Base-by-base conservation (phyloP, 1,284 basidiomycete species). In the Papiliotrema laurentii region DNA sequence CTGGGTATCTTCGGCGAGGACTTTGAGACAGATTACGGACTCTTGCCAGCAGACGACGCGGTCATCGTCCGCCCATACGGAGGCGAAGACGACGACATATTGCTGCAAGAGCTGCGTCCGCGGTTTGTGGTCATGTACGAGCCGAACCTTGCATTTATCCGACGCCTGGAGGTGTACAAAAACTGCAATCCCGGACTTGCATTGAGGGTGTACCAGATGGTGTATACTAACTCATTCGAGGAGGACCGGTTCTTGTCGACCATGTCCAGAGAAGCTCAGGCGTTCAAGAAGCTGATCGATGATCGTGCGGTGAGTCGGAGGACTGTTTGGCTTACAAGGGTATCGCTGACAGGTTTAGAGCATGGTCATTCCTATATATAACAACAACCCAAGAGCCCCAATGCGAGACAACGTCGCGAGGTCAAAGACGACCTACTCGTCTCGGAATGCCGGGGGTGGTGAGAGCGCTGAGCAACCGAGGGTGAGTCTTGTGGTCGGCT, bases 91-190 rank as follows among this genome's bases (percentile, higher is more conserved):
- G 94, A 99, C 63, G 94, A 98, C 69, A 80, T 84, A 35, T 75
- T 97, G 42, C 77, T 98, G 26, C 82, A 86, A 47, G 94, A 98
- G 68, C 78, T 97, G 2, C 79, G 86, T 50, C 96, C 96, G 2
- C 83, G 87, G 49, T 97, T 92, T 66, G 85, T 97, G 45, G 83
- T 97, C 39, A 88, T 97, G 86, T 93, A 88, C 63, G 96, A 99
- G 63, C 92, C 94, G 0, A 89, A 86, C 64, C 84, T 91, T 58
- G 86, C 93, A 44, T 98, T 97, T 61, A 83, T 97, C 33, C 79
- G 96, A 24, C 81, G 94, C 0, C 79, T 99, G 33, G 94, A 99
- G 80, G 90, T 90, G 5, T 92, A 93, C 71, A 82, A 86, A 63
- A 85, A 84, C 56, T 81, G 84, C 4, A 84, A 86, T 70, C 85